These are phyloP conservation scores for Coemansia sp. DNA, from an alignment of 192 early-diverging fungal species.

Conservation along the genomic window DNA sequence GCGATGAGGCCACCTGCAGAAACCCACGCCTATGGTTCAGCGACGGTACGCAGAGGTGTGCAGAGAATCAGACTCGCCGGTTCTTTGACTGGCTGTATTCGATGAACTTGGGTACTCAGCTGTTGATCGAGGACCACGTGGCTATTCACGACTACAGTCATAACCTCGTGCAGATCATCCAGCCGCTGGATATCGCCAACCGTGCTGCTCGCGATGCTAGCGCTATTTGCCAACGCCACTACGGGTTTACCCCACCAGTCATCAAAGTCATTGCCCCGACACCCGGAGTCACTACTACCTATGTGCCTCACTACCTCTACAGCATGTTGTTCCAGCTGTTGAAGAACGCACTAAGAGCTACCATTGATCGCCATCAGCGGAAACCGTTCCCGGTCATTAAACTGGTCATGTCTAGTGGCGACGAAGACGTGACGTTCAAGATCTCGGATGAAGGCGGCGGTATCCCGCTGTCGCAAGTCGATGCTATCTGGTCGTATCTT, in stretches of 20 bases:
- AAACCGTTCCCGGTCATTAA: conserved; percentile 55
- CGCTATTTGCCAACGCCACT: conserved; percentile 52
- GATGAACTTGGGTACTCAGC: conserved; percentile 64
- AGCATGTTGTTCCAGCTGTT: conserved; percentile 64
- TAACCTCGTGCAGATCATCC: conserved; percentile 62
- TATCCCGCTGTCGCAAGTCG: conserved; percentile 60
- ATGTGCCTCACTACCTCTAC: conserved; percentile 63
- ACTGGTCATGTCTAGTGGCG: conserved; percentile 61
- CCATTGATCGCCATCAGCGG: conserved; percentile 53
- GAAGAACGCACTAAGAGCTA: conserved; percentile 62
- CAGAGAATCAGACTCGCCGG: conserved; percentile 55
- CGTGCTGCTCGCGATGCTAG: conserved; percentile 57
- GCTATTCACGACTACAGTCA: conserved; percentile 59
- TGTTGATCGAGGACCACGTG: conserved; percentile 65
- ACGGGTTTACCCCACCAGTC: conserved; percentile 53
- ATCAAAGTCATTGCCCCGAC: conserved; percentile 55
- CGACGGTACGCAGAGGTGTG: conserved; percentile 50
- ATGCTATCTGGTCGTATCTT: conserved; percentile 63
- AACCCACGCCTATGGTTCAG: conserved; percentile 54
- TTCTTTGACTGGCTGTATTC: conserved; percentile 67
- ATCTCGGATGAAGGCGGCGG: conserved; percentile 69
- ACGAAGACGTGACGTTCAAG: conserved; percentile 67
- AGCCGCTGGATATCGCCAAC: conserved; percentile 58
- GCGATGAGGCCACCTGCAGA: conserved; percentile 41
- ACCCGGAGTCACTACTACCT: conserved; percentile 58